Evolutionary conservation across 169 alveolate species (phyloP).

Genomic region (Cryptosporidium baileyi): DNA sequence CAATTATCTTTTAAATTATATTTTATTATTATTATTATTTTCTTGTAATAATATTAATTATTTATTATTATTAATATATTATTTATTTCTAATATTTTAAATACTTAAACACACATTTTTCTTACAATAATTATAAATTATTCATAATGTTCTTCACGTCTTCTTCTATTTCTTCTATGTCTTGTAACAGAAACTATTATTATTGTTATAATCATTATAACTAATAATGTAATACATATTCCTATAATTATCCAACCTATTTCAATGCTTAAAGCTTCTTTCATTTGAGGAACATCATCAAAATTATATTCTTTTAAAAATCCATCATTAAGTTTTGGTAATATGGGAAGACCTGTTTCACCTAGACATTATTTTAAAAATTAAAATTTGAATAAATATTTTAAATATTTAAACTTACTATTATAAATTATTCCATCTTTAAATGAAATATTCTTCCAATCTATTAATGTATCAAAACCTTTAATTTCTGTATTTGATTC

Average conservation of each 20-base stretch:
- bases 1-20: not conserved
- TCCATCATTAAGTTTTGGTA: not conserved
- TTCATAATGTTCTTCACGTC: not conserved
- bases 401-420: slow-evolving; percentile 1
- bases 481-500: not conserved
- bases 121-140: not conserved
- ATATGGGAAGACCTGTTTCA: slow-evolving; percentile 48
- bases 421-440: slow-evolving; percentile 23
- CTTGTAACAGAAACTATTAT: slow-evolving; percentile 26
- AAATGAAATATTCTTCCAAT: not conserved
- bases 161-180: slow-evolving; percentile 30
- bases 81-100: not conserved
- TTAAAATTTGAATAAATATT: not conserved
- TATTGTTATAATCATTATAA: slow-evolving; percentile 12
- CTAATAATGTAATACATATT: slow-evolving; percentile 4
- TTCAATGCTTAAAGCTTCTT: not conserved
- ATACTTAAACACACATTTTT: not conserved
- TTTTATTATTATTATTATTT: not conserved
- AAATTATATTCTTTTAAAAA: not conserved
- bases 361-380: not conserved
- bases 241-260: slow-evolving; percentile 50
- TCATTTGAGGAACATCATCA: not conserved
- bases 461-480: not conserved
- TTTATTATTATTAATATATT: not conserved
- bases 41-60: not conserved